Conservation (phyloP, 306 rosid genomes). For the Sicyos edulis region DNA sequence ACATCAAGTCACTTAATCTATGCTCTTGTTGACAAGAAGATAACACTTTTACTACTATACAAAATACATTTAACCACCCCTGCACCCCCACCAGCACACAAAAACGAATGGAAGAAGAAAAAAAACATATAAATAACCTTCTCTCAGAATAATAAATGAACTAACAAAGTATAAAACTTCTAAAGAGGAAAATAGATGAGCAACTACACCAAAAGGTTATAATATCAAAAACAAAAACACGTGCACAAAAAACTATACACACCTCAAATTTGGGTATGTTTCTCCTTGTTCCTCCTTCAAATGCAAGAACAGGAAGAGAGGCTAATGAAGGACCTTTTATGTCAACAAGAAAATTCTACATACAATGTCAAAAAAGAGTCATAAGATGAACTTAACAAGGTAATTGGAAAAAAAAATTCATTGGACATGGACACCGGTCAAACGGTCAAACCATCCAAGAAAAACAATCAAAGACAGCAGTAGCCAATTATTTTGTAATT, state of each 20-base stretch:
- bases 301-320: conserved; percentile 85
- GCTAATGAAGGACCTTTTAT: conserved; percentile 83
- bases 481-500: background rate
- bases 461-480: background rate
- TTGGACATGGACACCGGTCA: conserved; percentile 6
- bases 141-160: background rate
- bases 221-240: conserved; percentile 3
- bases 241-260: conserved; percentile 15
- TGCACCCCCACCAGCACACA: background rate
- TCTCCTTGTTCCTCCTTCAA: conserved; percentile 98
- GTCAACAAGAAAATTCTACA: conserved; percentile 87
- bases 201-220: background rate
- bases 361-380: conserved; percentile 8
- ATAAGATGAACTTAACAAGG: background rate
- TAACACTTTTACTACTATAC: background rate
- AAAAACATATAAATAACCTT: background rate
- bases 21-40: too few relatives aligned
- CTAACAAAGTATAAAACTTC: background rate
- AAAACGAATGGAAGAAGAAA: background rate
- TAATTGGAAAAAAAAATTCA: background rate
- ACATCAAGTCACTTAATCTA: too few relatives aligned
- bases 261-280: conserved; percentile 94
- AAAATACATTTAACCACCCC: background rate
- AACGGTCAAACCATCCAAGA: conserved; percentile 6
- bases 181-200: background rate